These are phyloP conservation scores for Tylopilus felleus DNA, from an alignment of 768 basidiomycete genomes.

Conservation along the genomic window DNA sequence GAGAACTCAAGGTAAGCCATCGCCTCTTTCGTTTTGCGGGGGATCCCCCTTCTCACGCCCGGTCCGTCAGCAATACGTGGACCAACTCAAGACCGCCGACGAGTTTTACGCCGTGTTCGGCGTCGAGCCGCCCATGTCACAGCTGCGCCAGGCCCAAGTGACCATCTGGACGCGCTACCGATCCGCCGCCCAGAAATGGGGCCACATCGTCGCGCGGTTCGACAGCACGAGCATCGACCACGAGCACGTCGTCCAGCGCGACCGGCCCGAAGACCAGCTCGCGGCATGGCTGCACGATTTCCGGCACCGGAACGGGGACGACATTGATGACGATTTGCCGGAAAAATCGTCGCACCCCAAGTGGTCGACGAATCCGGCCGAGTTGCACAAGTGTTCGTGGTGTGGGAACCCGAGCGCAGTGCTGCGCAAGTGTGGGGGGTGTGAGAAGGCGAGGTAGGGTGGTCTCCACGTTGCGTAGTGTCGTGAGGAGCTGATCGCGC, in stretches of 20 bases:
- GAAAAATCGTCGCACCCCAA: slow-evolving; percentile 39
- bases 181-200: slow-evolving; percentile 46
- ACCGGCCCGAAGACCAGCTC: slow-evolving; percentile 54
- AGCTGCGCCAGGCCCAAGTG: slow-evolving; percentile 50
- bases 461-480: neutral
- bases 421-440: slow-evolving; percentile 50
- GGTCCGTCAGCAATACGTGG: slow-evolving; percentile 33
- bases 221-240: slow-evolving; percentile 32
- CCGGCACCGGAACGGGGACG: slow-evolving; percentile 39
- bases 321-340: slow-evolving; percentile 29
- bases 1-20: slow-evolving; percentile 45
- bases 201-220: slow-evolving; percentile 37
- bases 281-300: slow-evolving; percentile 54
- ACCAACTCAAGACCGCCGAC: slow-evolving; percentile 49
- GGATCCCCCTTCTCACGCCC: neutral
- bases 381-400: slow-evolving; percentile 58
- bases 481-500: neutral
- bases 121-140: slow-evolving; percentile 45
- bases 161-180: slow-evolving; percentile 48
- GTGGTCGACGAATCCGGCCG: slow-evolving; percentile 47
- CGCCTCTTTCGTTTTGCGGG: neutral
- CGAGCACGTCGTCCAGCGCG: slow-evolving; percentile 31
- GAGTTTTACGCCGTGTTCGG: slow-evolving; percentile 50
- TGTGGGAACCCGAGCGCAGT: slow-evolving; percentile 62
- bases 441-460: slow-evolving; percentile 38